A percentile compares a stretch with the other conserved stretches of the same genome.
Conservation (phyloP, 768 basidiomycete genomes). For the Psilocybe azurescens region DNA sequence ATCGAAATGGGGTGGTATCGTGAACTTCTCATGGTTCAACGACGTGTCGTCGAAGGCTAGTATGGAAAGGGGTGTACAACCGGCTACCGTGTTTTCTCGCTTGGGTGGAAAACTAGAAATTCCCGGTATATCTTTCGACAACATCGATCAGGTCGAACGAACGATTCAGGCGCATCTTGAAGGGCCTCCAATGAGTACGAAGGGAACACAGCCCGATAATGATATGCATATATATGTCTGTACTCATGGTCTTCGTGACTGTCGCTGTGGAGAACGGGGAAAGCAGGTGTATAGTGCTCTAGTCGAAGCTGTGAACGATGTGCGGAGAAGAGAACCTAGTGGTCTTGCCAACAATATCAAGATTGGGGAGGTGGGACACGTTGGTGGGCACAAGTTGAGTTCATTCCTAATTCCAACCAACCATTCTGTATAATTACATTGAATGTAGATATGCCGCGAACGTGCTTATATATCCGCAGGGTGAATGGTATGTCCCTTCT, state of each 20-base stretch:
- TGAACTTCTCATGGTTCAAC: conserved; percentile 64
- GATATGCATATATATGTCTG: conserved; percentile 67
- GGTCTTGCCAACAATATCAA: conserved; percentile 35
- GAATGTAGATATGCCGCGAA: conserved; percentile 69
- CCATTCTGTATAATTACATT: background rate
- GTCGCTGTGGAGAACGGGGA: conserved; percentile 76
- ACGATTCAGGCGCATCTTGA: conserved; percentile 37
- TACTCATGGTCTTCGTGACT: conserved; percentile 81
- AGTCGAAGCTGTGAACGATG: conserved; percentile 51
- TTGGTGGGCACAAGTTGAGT: conserved; percentile 77
- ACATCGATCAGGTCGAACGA: conserved; percentile 52
- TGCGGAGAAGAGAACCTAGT: conserved; percentile 32
- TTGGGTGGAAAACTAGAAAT: conserved; percentile 54
- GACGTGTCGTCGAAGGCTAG: background rate
- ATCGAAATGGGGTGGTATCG: conserved; percentile 55
- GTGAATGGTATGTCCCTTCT: conserved; percentile 63
- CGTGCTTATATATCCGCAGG: conserved; percentile 68
- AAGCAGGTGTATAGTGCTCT: conserved; percentile 59
- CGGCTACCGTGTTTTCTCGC: conserved; percentile 58
- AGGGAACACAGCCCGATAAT: conserved; percentile 13
- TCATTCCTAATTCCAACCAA: background rate
- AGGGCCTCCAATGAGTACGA: conserved; percentile 7
- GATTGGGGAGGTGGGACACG: conserved; percentile 76
- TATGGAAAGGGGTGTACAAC: conserved; percentile 18
- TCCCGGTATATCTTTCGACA: conserved; percentile 50